Evolutionary conservation across 768 basidiomycete genomes (phyloP).

Genomic region (Collybiopsis confluens): DNA sequence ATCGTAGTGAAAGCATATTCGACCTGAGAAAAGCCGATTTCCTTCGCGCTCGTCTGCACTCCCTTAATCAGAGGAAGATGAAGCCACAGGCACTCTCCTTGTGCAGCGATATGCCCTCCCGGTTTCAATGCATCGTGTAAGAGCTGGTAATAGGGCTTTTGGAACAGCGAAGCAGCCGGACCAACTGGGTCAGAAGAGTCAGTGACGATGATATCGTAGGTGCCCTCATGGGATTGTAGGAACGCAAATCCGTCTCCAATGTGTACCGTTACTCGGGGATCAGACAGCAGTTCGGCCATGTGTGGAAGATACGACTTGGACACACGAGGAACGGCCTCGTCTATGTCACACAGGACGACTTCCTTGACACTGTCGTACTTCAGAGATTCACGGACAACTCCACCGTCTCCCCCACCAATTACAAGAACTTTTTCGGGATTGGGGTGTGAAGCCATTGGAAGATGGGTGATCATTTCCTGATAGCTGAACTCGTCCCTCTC

Average conservation of each 20-base stretch:
- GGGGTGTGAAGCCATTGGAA: conserved; percentile 94
- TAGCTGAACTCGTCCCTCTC: conserved; percentile 99
- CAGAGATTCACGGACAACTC: conserved; percentile 94
- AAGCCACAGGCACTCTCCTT: conserved; percentile 94
- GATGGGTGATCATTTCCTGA: conserved; percentile 98
- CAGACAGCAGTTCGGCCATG: conserved; percentile 81
- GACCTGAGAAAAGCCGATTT: conserved; percentile 66
- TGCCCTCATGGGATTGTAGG: conserved; percentile 78
- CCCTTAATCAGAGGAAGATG: conserved; percentile 84
- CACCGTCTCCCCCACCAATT: conserved; percentile 97
- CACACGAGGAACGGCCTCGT: conserved; percentile 95
- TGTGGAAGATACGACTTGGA: conserved; percentile 92
- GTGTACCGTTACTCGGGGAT: conserved; percentile 77
- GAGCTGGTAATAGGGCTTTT: conserved; percentile 95
- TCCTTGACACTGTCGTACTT: conserved; percentile 89
- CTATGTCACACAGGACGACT: conserved; percentile 96
- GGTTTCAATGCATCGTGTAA: conserved; percentile 85
- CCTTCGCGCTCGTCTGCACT: conserved; percentile 62
- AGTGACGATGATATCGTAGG: conserved; percentile 97
- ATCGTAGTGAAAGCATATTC: conserved; percentile 96
- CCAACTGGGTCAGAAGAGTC: conserved; percentile 98
- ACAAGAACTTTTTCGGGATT: conserved; percentile 95
- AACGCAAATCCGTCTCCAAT: conserved; percentile 98
- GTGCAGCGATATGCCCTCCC: conserved; percentile 91
- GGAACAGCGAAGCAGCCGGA: conserved; percentile 89